These are phyloP conservation scores for Taiozyma sp. DNA, from an alignment of 1,139 yeast species.

Conservation along the genomic window DNA sequence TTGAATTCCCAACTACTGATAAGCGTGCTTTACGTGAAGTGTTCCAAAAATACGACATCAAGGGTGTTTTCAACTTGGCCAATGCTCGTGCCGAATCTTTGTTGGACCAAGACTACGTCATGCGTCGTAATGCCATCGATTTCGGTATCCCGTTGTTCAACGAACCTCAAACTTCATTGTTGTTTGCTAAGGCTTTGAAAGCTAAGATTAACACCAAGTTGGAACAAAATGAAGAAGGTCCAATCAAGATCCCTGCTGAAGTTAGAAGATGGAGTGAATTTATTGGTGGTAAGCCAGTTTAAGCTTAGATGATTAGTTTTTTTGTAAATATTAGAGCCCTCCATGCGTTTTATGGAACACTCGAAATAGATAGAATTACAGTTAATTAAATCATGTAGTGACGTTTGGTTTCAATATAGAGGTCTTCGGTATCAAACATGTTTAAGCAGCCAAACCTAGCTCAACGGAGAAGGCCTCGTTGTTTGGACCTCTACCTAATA, in stretches of 20 bases:
- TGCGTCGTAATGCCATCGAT: slow-evolving; percentile 99
- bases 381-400: background rate
- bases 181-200: slow-evolving; percentile 82
- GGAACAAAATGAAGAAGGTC: slow-evolving; percentile 33
- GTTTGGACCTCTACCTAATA: slow-evolving; percentile 74
- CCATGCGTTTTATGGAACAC: background rate
- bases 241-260: slow-evolving; percentile 69
- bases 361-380: background rate
- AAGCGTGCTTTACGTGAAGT: slow-evolving; percentile 91
- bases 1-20: slow-evolving; percentile 89
- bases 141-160: slow-evolving; percentile 94
- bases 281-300: slow-evolving; percentile 87
- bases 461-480: slow-evolving; percentile 68
- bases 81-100: slow-evolving; percentile 80
- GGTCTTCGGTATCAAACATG: no score
- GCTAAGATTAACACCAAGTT: slow-evolving; percentile 61
- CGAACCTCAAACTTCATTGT: slow-evolving; percentile 87
- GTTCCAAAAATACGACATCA: slow-evolving; percentile 79
- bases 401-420: no score
- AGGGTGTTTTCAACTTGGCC: slow-evolving; percentile 90
- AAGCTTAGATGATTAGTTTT: slow-evolving; percentile 9
- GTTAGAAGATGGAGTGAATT: slow-evolving; percentile 96
- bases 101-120: slow-evolving; percentile 86
- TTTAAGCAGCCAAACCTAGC: slow-evolving; percentile 33
- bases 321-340: background rate